phyloP scores from a whole-genome alignment of 2,329 filamentous ascomycete species.

The Aspergillus puulaauensis region DNA sequence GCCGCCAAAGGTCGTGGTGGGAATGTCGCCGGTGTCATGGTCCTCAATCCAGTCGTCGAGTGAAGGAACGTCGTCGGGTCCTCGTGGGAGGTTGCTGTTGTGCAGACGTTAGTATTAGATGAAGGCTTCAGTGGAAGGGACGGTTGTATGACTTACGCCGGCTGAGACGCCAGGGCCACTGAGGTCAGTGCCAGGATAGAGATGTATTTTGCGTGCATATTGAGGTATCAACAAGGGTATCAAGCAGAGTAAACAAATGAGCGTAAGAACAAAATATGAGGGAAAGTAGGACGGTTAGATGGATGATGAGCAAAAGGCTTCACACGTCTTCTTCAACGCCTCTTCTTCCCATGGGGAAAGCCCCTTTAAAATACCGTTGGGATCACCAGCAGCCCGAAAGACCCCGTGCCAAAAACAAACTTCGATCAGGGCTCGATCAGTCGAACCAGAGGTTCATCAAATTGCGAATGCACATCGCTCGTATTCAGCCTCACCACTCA shows the following conservation, averaged over 20 bases:
- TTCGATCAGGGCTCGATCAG: background rate
- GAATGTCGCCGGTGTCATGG: background rate
- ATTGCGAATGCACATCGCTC: background rate
- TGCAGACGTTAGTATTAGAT: too few species aligned
- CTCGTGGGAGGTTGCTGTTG: background rate
- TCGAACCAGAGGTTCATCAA: background rate
- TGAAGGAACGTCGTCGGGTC: background rate
- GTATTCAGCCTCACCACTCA: constrained; percentile 2
- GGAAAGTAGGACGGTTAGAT: background rate
- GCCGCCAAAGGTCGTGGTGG: background rate
- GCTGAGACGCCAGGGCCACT: background rate
- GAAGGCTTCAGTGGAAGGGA: too few species aligned
- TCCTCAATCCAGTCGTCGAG: background rate
- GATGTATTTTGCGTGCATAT: constrained; percentile 1
- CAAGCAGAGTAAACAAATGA: background rate
- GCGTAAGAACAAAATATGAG: background rate
- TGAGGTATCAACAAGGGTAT: background rate
- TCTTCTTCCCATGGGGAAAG: background rate
- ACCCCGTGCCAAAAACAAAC: background rate
- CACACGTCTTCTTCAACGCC: background rate
- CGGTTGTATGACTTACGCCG: too few species aligned
- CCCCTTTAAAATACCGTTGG: background rate
- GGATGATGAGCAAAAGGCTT: background rate
- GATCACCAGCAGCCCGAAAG: background rate
- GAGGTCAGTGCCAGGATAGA: background rate